Evolutionary conservation across 2,329 filamentous ascomycete genomes (phyloP).

Genomic region (Neurospora sp.): DNA sequence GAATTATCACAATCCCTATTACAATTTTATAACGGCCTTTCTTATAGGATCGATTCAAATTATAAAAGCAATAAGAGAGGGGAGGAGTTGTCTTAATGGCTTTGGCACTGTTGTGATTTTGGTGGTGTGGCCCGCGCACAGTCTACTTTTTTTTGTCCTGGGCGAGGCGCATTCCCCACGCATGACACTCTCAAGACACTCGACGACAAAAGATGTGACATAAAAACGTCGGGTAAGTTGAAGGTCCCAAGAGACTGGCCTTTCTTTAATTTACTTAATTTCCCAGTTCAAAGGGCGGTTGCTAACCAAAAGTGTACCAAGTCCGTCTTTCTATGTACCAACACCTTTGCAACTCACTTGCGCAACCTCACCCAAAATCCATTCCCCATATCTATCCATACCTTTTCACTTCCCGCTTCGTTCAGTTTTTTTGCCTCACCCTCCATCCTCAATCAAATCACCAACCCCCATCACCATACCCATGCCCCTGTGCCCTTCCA

Average conservation of each 20-base stretch:
- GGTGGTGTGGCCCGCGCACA: too few species aligned
- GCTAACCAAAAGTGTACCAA: neutral
- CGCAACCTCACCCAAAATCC: neutral
- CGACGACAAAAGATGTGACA: neutral
- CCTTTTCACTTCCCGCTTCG: neutral
- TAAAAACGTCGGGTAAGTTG: rapidly evolving
- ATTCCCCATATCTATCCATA: neutral
- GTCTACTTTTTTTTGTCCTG: too few species aligned
- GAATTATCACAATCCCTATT: too few species aligned
- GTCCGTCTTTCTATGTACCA: neutral
- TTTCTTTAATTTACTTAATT: neutral
- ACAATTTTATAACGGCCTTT: too few species aligned
- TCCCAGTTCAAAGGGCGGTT: rapidly evolving
- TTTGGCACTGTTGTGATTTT: too few species aligned
- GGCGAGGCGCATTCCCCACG: too few species aligned
- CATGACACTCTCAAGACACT: neutral
- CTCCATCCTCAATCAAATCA: neutral
- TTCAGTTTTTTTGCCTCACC: neutral
- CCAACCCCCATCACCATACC: neutral
- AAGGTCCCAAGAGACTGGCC: neutral
- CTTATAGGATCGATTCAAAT: too few species aligned
- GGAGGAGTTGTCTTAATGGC: too few species aligned
- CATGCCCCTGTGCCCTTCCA: neutral
- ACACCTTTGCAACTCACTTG: neutral
- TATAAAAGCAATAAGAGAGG: too few species aligned